A percentile compares a stretch with the other conserved stretches of the same genome.
Conservation (phyloP, 2,329 filamentous ascomycete genomes). For the Xylaria sp. region DNA sequence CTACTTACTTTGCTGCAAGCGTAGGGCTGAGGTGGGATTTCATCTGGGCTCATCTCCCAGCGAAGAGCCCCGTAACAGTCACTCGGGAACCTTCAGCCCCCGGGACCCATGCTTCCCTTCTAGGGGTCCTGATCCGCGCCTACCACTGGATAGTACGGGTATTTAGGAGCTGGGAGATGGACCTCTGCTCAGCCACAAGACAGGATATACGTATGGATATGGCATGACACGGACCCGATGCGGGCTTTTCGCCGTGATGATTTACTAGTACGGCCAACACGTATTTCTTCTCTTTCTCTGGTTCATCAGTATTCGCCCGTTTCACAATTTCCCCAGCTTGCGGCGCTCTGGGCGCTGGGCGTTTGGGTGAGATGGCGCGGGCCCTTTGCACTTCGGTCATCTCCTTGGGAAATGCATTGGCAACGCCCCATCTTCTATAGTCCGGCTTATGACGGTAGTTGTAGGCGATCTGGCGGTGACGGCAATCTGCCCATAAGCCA, state of each 20-base stretch:
- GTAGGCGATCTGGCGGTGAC: conserved; percentile 42
- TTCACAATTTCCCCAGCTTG: conserved; percentile 25
- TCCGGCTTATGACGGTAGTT: conserved; percentile 33
- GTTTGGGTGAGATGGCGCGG: conserved; percentile 14
- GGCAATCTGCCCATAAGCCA: conserved; percentile 30
- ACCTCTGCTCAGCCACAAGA: conserved; percentile 16
- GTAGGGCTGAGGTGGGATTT: conserved; percentile 33
- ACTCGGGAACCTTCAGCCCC: conserved; percentile 15
- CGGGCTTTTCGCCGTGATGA: conserved; percentile 1
- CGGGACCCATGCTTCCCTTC: neutral
- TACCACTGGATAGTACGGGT: neutral
- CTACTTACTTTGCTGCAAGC: conserved; percentile 8
- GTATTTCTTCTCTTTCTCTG: no score
- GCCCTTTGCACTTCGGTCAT: conserved; percentile 39
- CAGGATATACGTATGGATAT: neutral
- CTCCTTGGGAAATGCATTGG: conserved; percentile 35
- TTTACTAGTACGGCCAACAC: no score
- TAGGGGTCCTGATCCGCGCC: conserved; percentile 3
- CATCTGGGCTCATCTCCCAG: conserved; percentile 24
- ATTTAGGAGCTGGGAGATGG: neutral
- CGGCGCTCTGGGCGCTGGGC: neutral
- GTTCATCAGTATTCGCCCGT: conserved; percentile 10
- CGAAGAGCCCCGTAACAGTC: conserved; percentile 28
- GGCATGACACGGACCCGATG: neutral
- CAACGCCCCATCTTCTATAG: conserved; percentile 30